Conservation (phyloP, 2,329 filamentous ascomycete species). For the Sclerotinia sclerotiorum region DNA sequence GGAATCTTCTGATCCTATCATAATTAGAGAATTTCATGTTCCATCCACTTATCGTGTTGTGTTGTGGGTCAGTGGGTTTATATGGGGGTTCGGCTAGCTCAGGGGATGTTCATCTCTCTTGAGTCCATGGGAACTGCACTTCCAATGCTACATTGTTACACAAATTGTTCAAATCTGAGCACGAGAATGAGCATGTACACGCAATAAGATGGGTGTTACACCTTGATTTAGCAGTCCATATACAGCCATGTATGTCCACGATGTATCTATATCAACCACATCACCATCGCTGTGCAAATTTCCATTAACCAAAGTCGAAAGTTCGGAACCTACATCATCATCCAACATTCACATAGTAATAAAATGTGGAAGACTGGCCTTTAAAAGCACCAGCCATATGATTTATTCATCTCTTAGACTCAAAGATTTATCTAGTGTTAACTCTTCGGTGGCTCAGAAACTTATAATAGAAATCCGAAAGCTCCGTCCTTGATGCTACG, state of each 20-base stretch:
- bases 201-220: not conserved
- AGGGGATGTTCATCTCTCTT: slow-evolving; percentile 4
- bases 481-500: not conserved
- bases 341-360: not conserved
- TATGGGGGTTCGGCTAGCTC: slow-evolving; percentile 11
- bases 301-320: not conserved
- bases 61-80: not conserved
- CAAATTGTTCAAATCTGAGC: not conserved
- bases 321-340: not conserved
- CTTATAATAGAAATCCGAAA: not conserved
- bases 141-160: not conserved
- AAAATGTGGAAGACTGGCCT: not conserved
- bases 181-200: not conserved
- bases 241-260: not conserved
- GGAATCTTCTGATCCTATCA: not conserved
- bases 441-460: not conserved
- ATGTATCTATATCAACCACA: not conserved
- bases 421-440: not conserved
- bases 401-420: not conserved
- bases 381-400: not conserved
- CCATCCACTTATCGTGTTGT: not conserved
- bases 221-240: not conserved
- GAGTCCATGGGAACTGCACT: not conserved
- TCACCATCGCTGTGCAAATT: not conserved
- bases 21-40: not conserved